Evolutionary conservation across 768 basidiomycete species (phyloP).

Genomic region (Rhizopogon vesiculosus): DNA sequence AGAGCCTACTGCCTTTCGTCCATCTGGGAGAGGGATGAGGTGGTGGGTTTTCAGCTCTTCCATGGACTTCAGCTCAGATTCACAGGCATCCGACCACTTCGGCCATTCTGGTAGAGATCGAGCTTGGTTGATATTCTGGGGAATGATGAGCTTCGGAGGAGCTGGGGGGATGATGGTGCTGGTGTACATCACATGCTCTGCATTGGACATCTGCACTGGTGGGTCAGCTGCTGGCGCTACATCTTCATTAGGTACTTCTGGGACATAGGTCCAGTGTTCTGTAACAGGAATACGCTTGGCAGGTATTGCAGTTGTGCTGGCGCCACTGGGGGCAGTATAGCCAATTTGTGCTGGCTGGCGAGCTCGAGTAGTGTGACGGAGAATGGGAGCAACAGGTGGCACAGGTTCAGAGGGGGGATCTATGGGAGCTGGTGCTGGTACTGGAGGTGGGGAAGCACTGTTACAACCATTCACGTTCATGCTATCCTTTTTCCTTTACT

Average conservation of each 20-base stretch:
- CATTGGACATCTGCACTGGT: too few species aligned
- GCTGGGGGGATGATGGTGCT: background rate
- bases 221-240: too few species aligned
- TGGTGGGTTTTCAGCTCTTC: background rate
- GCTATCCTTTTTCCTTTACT: too few species aligned
- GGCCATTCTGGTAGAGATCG: too few species aligned
- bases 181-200: background rate
- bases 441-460: background rate
- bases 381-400: too few species aligned
- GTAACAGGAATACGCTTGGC: background rate
- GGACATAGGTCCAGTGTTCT: background rate
- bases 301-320: background rate
- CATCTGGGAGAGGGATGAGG: constrained; percentile 20
- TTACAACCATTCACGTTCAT: too few species aligned
- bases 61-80: background rate
- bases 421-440: too few species aligned
- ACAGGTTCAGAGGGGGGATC: too few species aligned
- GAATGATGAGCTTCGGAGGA: too few species aligned
- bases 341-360: background rate
- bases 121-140: too few species aligned
- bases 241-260: background rate
- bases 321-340: background rate
- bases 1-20: constrained; percentile 25
- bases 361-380: background rate
- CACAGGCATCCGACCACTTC: background rate